Percentiles rank a stretch among this genome's conserved stretches.
Evolutionary conservation across 345 rosid genomes (phyloP).

Genomic region (Eucalyptus brandiana): DNA sequence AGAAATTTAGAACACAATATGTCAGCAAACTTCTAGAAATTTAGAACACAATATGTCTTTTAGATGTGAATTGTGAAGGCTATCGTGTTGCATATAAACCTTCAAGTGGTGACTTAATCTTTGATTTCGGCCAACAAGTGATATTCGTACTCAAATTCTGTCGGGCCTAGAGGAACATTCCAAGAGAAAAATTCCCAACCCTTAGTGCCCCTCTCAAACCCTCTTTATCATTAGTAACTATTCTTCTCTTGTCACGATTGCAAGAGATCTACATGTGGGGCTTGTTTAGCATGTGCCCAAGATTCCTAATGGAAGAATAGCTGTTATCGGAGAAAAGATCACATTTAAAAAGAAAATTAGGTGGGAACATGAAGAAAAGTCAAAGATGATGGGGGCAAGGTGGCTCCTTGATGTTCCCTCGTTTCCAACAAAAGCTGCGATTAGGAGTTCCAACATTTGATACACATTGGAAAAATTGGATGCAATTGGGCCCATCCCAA

Average conservation of each 20-base stretch:
- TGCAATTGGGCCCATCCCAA: background rate
- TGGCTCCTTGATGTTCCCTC: constrained; percentile 12
- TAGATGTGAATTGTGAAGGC: background rate
- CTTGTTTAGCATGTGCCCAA: background rate
- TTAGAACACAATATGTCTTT: background rate
- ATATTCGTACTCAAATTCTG: background rate
- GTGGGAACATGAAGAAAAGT: background rate
- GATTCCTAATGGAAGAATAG: background rate
- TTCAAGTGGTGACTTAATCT: background rate
- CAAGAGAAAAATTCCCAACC: background rate
- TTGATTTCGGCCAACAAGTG: background rate
- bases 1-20: background rate
- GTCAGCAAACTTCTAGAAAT: background rate
- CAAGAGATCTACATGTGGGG: background rate
- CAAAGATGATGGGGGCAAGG: background rate
- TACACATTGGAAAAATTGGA: background rate
- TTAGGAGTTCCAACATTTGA: background rate
- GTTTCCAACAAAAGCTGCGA: constrained; percentile 20
- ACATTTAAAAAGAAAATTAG: background rate
- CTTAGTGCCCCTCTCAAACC: background rate
- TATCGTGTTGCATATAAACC: background rate
- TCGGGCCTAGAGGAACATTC: background rate
- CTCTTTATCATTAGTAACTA: background rate
- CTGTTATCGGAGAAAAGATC: background rate
- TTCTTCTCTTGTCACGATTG: background rate